Conservation (phyloP, 2,329 filamentous ascomycete genomes). For the Stachybotrys elegans region DNA sequence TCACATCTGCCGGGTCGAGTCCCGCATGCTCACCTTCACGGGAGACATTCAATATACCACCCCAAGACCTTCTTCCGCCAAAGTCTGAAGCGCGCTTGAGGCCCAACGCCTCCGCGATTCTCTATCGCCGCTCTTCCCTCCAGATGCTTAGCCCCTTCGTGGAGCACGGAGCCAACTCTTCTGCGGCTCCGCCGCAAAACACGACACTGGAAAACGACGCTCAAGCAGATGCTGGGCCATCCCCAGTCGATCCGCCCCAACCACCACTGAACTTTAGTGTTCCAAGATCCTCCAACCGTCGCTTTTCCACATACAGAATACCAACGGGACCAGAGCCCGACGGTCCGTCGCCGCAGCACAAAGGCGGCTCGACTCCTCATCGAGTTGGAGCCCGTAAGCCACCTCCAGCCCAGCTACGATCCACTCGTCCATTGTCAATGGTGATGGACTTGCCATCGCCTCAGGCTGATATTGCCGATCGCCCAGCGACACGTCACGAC, state of each 20-base stretch:
- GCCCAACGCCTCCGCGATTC: slow-evolving; percentile 49
- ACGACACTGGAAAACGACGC: slow-evolving; percentile 13
- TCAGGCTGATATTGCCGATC: slow-evolving; percentile 16
- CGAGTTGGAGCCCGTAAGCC: slow-evolving; percentile 14
- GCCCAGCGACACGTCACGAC: slow-evolving; percentile 18
- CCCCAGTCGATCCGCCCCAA: not conserved
- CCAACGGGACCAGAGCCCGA: not conserved
- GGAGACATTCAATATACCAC: slow-evolving; percentile 37
- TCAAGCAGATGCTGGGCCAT: slow-evolving; percentile 6
- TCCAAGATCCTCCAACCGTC: slow-evolving; percentile 38
- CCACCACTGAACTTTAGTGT: slow-evolving; percentile 49
- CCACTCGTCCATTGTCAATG: slow-evolving; percentile 48
- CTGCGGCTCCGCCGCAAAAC: slow-evolving; percentile 17
- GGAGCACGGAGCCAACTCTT: slow-evolving; percentile 31
- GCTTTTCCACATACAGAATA: slow-evolving; percentile 35
- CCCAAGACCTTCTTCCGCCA: slow-evolving; percentile 12
- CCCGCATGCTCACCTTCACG: slow-evolving; percentile 51
- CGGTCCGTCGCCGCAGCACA: not conserved
- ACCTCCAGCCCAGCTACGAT: slow-evolving; percentile 40
- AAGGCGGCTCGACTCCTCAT: not conserved
- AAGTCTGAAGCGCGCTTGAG: slow-evolving; percentile 34
- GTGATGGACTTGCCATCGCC: slow-evolving; percentile 51
- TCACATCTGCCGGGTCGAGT: slow-evolving; percentile 56
- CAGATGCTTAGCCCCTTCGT: slow-evolving; percentile 40
- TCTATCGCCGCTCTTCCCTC: slow-evolving; percentile 46